A percentile compares a stretch with the other conserved stretches of the same genome.
phyloP scores from a whole-genome alignment of 2,329 filamentous ascomycete species.

The Trichophyton simii region DNA sequence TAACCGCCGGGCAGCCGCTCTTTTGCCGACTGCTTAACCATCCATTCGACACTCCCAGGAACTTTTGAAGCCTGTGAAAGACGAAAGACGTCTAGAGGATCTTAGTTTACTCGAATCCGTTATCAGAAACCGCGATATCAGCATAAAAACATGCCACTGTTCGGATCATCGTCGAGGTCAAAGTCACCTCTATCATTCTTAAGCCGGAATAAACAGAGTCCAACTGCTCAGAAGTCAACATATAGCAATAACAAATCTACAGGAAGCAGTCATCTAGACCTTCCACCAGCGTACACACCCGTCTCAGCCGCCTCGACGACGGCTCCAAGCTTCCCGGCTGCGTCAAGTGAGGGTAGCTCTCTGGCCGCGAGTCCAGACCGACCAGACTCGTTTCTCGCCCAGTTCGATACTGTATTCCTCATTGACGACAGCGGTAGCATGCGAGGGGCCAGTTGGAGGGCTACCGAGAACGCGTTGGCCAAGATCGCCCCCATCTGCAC shows the following conservation, averaged over 20 bases:
- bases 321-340: not conserved
- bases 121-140: not conserved
- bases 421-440: constrained; percentile 91
- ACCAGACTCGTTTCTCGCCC: constrained; percentile 46
- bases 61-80: not conserved
- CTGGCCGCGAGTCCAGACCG: not conserved
- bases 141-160: constrained; percentile 2
- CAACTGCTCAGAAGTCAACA: not conserved
- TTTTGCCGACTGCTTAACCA: not conserved
- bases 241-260: not conserved
- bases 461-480: constrained; percentile 57
- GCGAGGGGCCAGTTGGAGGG: constrained; percentile 61
- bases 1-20: not conserved
- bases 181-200: constrained; percentile 3
- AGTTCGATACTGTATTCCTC: constrained; percentile 79
- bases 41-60: not conserved
- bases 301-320: not conserved
- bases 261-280: constrained; percentile 20
- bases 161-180: constrained; percentile 3
- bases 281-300: constrained; percentile 29
- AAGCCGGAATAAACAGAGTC: not conserved
- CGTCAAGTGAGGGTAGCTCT: not conserved
- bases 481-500: constrained; percentile 75
- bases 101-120: not conserved
- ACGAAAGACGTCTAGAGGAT: too few relatives aligned